Percentiles rank a stretch among this genome's conserved stretches.
Conservation (phyloP, 805 yeast species). For the Tetrapisispora nanseiensis region DNA sequence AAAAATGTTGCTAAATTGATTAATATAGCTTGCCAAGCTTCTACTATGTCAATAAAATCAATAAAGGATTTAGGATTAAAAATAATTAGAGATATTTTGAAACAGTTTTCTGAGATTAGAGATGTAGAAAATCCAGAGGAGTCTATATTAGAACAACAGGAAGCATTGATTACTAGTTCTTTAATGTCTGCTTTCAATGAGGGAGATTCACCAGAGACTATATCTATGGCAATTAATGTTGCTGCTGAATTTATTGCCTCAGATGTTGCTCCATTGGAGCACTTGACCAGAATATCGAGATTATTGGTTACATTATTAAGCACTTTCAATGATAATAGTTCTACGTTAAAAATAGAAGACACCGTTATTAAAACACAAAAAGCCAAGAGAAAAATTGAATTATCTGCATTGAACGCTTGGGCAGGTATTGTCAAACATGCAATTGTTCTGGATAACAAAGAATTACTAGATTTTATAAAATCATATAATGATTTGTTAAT, state of each 20-base stretch:
- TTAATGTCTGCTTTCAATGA: conserved; percentile 73
- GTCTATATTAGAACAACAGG: conserved; percentile 78
- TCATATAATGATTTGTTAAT: conserved; percentile 52
- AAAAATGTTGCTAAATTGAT: conserved; percentile 55
- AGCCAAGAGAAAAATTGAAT: conserved; percentile 44
- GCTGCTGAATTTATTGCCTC: conserved; percentile 67
- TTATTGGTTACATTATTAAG: conserved; percentile 60
- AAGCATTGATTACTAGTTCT: conserved; percentile 88
- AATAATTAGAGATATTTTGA: conserved; percentile 54
- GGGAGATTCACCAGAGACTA: conserved; percentile 63
- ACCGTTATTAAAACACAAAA: conserved; percentile 37
- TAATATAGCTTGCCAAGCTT: conserved; percentile 68
- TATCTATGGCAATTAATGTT: conserved; percentile 67
- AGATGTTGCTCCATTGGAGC: conserved; percentile 40
- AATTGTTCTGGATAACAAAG: conserved; percentile 21
- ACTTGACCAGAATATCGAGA: conserved; percentile 47
- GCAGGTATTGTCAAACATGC: conserved; percentile 42
- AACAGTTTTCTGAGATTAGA: conserved; percentile 45
- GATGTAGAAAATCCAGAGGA: conserved; percentile 68
- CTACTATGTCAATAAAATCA: conserved; percentile 56
- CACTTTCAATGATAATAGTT: conserved; percentile 31
- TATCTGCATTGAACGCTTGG: conserved; percentile 64
- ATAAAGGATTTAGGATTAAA: conserved; percentile 58
- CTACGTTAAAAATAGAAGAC: conserved; percentile 43
- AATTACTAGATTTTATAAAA: conserved; percentile 40